These are phyloP conservation scores for Monilinia fructicola DNA, from an alignment of 2,329 filamentous ascomycete genomes.

Conservation along the genomic window DNA sequence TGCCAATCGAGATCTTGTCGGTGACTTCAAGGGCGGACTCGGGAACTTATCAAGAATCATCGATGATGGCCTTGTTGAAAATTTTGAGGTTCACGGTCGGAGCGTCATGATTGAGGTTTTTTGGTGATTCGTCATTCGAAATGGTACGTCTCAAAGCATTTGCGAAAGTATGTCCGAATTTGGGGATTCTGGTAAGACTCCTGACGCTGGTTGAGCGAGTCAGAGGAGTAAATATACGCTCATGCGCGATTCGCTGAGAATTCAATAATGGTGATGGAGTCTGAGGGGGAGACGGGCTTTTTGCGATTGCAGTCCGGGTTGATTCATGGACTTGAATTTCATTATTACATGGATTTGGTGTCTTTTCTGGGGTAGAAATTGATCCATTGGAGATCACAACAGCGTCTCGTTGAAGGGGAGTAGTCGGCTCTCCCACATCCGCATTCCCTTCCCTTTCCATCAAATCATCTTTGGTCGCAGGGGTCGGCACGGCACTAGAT, in stretches of 20 bases:
- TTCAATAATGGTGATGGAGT: constrained; percentile 8
- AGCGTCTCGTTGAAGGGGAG: not conserved
- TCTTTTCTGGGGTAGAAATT: constrained; percentile 13
- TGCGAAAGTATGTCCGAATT: constrained; percentile 20
- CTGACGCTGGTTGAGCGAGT: constrained; percentile 15
- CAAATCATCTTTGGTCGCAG: not conserved
- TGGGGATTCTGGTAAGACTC: constrained; percentile 13
- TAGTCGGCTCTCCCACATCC: not conserved
- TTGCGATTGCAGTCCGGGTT: not conserved
- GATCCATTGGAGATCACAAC: not conserved
- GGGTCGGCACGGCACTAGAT: not conserved
- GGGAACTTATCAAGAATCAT: constrained; percentile 8
- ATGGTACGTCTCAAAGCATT: constrained; percentile 20
- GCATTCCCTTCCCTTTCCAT: not conserved
- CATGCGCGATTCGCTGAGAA: not conserved
- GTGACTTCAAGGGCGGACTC: not conserved
- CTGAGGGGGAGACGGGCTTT: constrained; percentile 21
- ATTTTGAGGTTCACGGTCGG: not conserved
- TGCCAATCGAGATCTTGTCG: constrained; percentile 1
- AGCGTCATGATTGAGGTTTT: not conserved
- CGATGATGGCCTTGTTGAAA: constrained; percentile 4
- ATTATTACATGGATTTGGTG: not conserved
- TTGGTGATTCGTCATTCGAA: constrained; percentile 12
- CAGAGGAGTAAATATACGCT: not conserved
- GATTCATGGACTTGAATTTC: not conserved